Conservation (phyloP, 1,284 basidiomycete species). For the Irpex lacteus region DNA sequence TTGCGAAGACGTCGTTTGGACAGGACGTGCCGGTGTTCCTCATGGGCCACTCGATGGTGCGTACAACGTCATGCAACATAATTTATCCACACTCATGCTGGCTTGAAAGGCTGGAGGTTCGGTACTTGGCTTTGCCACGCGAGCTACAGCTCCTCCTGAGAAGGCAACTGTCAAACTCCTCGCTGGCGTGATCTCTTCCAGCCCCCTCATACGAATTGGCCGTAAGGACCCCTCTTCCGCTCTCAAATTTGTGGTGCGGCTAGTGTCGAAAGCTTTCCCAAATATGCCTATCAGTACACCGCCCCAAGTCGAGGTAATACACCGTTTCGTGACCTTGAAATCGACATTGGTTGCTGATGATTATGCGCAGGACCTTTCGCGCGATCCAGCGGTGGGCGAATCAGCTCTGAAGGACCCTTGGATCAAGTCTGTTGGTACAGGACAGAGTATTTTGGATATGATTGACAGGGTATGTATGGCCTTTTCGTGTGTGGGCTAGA, state of each 20-base stretch:
- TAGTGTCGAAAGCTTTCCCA: constrained; percentile 40
- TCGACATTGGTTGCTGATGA: neutral
- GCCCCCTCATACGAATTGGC: constrained; percentile 35
- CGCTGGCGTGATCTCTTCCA: constrained; percentile 60
- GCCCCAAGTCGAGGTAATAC: constrained; percentile 50
- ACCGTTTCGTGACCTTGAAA: neutral
- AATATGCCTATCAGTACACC: constrained; percentile 55
- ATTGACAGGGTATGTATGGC: constrained; percentile 38
- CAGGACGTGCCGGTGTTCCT: constrained; percentile 59
- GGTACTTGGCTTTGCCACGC: constrained; percentile 54
- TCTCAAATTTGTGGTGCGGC: constrained; percentile 42
- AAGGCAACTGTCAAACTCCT: constrained; percentile 42
- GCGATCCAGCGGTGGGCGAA: constrained; percentile 46
- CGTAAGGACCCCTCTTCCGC: constrained; percentile 31
- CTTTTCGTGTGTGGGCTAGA: constrained; percentile 32
- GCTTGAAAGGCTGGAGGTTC: constrained; percentile 59
- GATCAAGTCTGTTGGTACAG: constrained; percentile 55
- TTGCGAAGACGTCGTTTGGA: constrained; percentile 33
- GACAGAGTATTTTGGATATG: constrained; percentile 71
- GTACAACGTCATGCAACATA: neutral
- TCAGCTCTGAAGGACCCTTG: constrained; percentile 59
- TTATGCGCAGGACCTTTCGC: constrained; percentile 41
- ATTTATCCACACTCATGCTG: neutral
- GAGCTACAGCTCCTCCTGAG: constrained; percentile 33
- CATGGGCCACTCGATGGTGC: constrained; percentile 58